phyloP scores from a whole-genome alignment of 495 filamentous ascomycete genomes.

The Penicillium taxi region DNA sequence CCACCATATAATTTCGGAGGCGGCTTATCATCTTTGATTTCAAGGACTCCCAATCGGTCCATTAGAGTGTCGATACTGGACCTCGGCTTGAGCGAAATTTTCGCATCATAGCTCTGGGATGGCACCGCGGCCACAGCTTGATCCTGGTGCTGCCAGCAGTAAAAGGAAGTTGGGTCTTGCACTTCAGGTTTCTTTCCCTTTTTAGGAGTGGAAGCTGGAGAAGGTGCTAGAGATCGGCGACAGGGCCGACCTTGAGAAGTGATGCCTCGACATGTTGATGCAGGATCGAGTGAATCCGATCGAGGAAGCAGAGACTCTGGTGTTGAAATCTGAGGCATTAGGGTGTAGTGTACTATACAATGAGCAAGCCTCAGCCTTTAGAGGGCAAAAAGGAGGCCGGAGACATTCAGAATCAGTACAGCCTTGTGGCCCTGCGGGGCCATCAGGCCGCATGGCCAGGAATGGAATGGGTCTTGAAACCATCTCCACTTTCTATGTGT shows the following conservation, averaged over 20 bases:
- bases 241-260: constrained; percentile 72
- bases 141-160: constrained; percentile 93
- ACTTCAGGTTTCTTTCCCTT: constrained; percentile 30
- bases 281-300: constrained; percentile 74
- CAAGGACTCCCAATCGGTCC: constrained; percentile 66
- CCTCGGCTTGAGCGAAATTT: constrained; percentile 43
- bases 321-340: constrained; percentile 69
- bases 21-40: constrained; percentile 36
- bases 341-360: no score
- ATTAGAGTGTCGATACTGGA: constrained; percentile 78
- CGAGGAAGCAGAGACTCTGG: constrained; percentile 73
- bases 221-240: constrained; percentile 46
- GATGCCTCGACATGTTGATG: constrained; percentile 80
- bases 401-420: no score
- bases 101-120: constrained; percentile 8
- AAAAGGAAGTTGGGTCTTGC: constrained; percentile 47
- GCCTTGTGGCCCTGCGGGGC: no score
- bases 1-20: constrained; percentile 13
- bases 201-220: constrained; percentile 25
- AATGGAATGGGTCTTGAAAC: no score
- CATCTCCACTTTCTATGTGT: no score
- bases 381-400: no score
- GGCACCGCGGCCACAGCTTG: constrained; percentile 48
- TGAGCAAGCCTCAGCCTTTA: no score
- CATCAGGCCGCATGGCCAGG: no score